Percentiles rank a stretch among this genome's conserved stretches.
phyloP scores from a whole-genome alignment of 495 filamentous ascomycete genomes.

The Aeminium ludgeri region DNA sequence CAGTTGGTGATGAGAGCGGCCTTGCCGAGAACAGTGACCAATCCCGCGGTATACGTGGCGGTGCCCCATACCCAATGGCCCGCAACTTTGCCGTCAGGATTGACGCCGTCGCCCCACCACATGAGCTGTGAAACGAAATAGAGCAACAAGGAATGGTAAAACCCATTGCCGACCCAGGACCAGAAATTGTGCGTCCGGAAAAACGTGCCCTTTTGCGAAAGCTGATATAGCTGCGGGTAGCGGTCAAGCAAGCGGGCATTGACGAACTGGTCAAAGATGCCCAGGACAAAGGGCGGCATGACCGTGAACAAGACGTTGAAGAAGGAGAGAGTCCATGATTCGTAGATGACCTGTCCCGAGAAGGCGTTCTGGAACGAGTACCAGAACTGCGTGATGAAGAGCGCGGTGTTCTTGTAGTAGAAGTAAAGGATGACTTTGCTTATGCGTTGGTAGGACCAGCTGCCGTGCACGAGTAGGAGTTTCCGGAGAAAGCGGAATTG shows the following conservation, averaged over 20 bases:
- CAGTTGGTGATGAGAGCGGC: constrained; percentile 88
- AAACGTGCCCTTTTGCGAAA: constrained; percentile 81
- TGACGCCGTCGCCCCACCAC: constrained; percentile 59
- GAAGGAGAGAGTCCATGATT: constrained; percentile 97
- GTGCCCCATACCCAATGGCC: constrained; percentile 98
- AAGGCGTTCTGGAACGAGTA: constrained; percentile 98
- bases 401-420: constrained; percentile 97
- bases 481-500: constrained; percentile 96
- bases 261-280: constrained; percentile 96
- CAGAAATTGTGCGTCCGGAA: constrained; percentile 85
- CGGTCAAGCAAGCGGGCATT: constrained; percentile 90
- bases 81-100: constrained; percentile 55
- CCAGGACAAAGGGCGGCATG: constrained; percentile 82
- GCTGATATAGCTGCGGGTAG: constrained; percentile 89
- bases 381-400: constrained; percentile 99
- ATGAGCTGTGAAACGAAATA: constrained; percentile 74
- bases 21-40: constrained; percentile 87
- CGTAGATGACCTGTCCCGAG: constrained; percentile 95
- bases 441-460: constrained; percentile 95
- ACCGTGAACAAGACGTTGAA: constrained; percentile 99
- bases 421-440: constrained; percentile 94
- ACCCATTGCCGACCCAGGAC: constrained; percentile 82
- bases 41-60: constrained; percentile 73
- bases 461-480: constrained; percentile 84
- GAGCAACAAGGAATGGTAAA: constrained; percentile 86